Base-by-base conservation (phyloP, 768 basidiomycete genomes). In the Termitomyces sp. region DNA sequence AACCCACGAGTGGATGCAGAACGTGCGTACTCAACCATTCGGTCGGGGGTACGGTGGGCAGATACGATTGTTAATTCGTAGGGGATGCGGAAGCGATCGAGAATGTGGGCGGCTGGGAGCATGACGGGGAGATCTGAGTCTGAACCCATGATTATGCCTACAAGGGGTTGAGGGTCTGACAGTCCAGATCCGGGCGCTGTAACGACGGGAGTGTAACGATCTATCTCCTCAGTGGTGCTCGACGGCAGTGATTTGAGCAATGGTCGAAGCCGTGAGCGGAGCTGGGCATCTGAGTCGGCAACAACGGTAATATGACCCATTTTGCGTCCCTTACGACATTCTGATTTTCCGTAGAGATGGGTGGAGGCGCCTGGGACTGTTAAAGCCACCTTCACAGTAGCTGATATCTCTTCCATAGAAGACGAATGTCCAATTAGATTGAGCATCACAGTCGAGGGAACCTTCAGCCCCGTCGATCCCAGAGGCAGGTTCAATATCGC, bases 231-330 rank as follows among this genome's bases (percentile, higher is more conserved):
- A 23, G 72, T 56, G 11, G 74, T 64, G 17, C 73, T 74, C 1
- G 71, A 73, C 0, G 90, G 89, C 3, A 92, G 75, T 4, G 83
- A 81, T 53, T 80, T 69, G 17, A 97, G 81, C 42, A 98, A 82
- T 2, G 84, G 81, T 1, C 89, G 81, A n/a, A 98, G 81, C 21
- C 87, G 82, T 1, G 67, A 63, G 48, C 82, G 80, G 2, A 94
- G 76, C 55, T 88, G 79, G 1, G 91, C 87, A 61, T 98, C 95
- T 1, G 86, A 89, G 38, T 82, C 72, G 1, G 89, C 95, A 14
- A 93, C 88, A 58, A 98, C 64, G 19, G 95, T 98, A 67, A 97
- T 85, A 69, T 98, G 97, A 0, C 97, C 97, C 95, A 98, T 97
- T 73, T 99, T 99, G 54, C 97, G 78, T 11, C 95, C 95, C 62